These are phyloP conservation scores for Craspedostauros australis DNA, from an alignment of 108 stramenopile species.

Conservation along the genomic window DNA sequence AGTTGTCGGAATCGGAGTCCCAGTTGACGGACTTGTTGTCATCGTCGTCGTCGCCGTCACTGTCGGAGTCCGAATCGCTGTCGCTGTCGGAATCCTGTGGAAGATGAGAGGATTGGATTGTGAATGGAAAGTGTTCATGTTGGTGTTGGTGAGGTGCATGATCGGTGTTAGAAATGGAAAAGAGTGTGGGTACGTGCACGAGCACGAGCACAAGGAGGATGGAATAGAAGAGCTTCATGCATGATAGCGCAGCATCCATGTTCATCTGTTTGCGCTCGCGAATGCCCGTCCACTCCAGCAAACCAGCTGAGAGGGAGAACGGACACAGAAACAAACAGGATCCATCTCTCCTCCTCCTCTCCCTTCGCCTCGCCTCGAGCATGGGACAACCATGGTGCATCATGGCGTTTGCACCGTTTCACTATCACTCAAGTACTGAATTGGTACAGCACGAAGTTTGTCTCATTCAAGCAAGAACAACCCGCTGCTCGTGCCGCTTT, in stretches of 20 bases:
- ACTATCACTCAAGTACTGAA: conserved; percentile 14
- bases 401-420: too few relatives aligned
- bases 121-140: background rate
- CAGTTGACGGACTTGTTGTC: conserved; percentile 39
- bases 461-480: conserved; percentile 64
- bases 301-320: too few relatives aligned
- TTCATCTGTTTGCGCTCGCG: too few relatives aligned
- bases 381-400: too few relatives aligned
- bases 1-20: conserved; percentile 46
- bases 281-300: too few relatives aligned
- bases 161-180: conserved; percentile 1
- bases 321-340: too few relatives aligned
- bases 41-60: conserved; percentile 33
- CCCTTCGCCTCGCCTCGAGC: background rate
- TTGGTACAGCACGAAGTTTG: conserved; percentile 52
- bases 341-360: too few relatives aligned
- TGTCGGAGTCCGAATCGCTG: conserved; percentile 15
- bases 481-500: conserved; percentile 60
- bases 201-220: background rate
- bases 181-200: conserved; percentile 1
- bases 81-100: conserved; percentile 19
- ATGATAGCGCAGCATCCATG: too few relatives aligned
- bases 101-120: background rate
- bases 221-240: too few relatives aligned
- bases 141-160: too few relatives aligned